A percentile compares a stretch with the other conserved stretches of the same genome.
phyloP scores from a whole-genome alignment of 2,329 filamentous ascomycete species.

The Fusarium papillatum region DNA sequence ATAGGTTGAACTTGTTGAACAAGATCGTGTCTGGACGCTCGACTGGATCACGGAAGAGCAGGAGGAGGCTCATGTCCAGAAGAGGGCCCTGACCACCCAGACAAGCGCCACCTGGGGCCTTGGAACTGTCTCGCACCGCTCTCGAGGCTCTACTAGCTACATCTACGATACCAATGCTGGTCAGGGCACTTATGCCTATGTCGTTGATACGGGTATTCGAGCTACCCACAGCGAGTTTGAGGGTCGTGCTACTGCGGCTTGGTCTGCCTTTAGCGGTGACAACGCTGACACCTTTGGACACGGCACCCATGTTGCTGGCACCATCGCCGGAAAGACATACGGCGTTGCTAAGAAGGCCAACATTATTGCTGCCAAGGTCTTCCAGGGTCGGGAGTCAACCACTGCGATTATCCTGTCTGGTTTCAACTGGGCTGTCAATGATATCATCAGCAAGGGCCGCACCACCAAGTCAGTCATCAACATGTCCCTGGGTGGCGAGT shows the following conservation, averaged over 20 bases:
- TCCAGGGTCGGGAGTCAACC: slow-evolving; percentile 46
- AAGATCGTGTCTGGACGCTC: slow-evolving; percentile 47
- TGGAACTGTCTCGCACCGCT: slow-evolving; percentile 48
- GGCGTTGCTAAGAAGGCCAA: slow-evolving; percentile 60
- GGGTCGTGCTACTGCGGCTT: slow-evolving; percentile 59
- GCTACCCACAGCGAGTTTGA: slow-evolving; percentile 66
- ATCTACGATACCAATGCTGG: slow-evolving; percentile 62
- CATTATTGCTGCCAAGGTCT: slow-evolving; percentile 62
- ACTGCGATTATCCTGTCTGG: slow-evolving; percentile 50
- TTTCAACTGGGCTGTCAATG: slow-evolving; percentile 58
- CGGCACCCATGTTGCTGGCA: slow-evolving; percentile 57
- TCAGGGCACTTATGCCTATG: slow-evolving; percentile 66
- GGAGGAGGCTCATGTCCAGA: slow-evolving; percentile 30
- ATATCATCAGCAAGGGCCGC: slow-evolving; percentile 57
- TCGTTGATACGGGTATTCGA: slow-evolving; percentile 74
- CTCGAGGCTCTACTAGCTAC: slow-evolving; percentile 52
- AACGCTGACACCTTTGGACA: slow-evolving; percentile 53
- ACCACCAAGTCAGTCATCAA: slow-evolving; percentile 60
- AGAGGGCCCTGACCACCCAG: slow-evolving; percentile 48
- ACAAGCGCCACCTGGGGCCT: slow-evolving; percentile 49
- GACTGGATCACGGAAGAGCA: slow-evolving; percentile 37
- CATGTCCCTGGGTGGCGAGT: slow-evolving; percentile 67
- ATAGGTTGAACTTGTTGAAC: slow-evolving; percentile 47
- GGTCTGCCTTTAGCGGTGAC: slow-evolving; percentile 42
- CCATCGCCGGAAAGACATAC: slow-evolving; percentile 51